A percentile compares a stretch with the other conserved stretches of the same genome.
Evolutionary conservation across 2,329 filamentous ascomycete genomes (phyloP).

Genomic region (Claviceps quebecensis): DNA sequence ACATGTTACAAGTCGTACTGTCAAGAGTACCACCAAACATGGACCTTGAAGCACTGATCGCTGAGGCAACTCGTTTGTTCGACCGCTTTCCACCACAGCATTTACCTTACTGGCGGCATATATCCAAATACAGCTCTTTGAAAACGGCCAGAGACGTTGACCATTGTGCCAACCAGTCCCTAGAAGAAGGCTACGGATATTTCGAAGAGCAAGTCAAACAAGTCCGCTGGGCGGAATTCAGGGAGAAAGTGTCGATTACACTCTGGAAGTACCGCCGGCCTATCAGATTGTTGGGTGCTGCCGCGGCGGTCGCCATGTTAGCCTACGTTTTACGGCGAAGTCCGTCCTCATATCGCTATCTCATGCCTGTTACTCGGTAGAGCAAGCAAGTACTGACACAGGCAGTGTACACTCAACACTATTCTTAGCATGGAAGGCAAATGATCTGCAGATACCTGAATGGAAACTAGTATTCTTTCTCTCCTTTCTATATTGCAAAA

Average conservation of each 20-base stretch:
- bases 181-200: slow-evolving; percentile 50
- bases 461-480: not conserved
- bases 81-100: slow-evolving; percentile 54
- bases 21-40: slow-evolving; percentile 74
- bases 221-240: slow-evolving; percentile 48
- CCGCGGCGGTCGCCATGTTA: slow-evolving; percentile 51
- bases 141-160: slow-evolving; percentile 58
- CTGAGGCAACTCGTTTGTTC: slow-evolving; percentile 50
- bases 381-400: not conserved
- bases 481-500: not conserved
- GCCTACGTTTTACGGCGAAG: slow-evolving; percentile 53
- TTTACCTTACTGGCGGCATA: slow-evolving; percentile 55
- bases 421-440: not conserved
- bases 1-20: slow-evolving; percentile 81
- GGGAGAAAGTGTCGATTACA: slow-evolving; percentile 16
- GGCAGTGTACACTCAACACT: not conserved
- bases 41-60: slow-evolving; percentile 65
- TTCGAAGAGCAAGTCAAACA: slow-evolving; percentile 62
- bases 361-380: slow-evolving; percentile 14
- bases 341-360: slow-evolving; percentile 15
- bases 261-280: slow-evolving; percentile 54
- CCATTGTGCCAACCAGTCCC: slow-evolving; percentile 37
- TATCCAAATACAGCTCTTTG: slow-evolving; percentile 66
- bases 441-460: not conserved
- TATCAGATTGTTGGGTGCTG: slow-evolving; percentile 44